These are phyloP conservation scores for Candida michaelii DNA, from an alignment of 805 yeast species.

Conservation along the genomic window DNA sequence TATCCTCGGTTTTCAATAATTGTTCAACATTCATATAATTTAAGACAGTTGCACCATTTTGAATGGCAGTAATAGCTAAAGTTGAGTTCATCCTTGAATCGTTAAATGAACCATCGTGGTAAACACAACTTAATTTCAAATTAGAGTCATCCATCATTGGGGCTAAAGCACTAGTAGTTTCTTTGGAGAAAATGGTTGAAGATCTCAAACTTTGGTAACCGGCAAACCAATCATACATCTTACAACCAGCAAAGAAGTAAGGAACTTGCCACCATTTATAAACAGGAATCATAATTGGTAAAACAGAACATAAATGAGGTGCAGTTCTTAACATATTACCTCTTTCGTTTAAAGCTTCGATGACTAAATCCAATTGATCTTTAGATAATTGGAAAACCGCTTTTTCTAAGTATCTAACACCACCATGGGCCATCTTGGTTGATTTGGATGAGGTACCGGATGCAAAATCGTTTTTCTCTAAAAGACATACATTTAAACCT, in stretches of 20 bases:
- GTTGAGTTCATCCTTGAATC: slow-evolving; percentile 89
- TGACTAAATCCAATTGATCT: slow-evolving; percentile 56
- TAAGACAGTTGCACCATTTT: slow-evolving; percentile 84
- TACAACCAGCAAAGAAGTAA: slow-evolving; percentile 87
- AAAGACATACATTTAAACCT: slow-evolving; percentile 83
- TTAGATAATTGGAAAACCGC: slow-evolving; percentile 91
- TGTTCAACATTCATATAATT: slow-evolving; percentile 84
- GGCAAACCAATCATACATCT: slow-evolving; percentile 89
- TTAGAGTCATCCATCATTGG: slow-evolving; percentile 81
- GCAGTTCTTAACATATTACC: slow-evolving; percentile 85
- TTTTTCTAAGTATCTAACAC: slow-evolving; percentile 92
- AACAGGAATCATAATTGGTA: slow-evolving; percentile 95
- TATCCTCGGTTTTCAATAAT: slow-evolving; percentile 59
- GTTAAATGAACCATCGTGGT: slow-evolving; percentile 93
- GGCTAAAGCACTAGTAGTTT: slow-evolving; percentile 67
- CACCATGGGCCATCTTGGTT: slow-evolving; percentile 97
- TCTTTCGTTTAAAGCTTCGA: slow-evolving; percentile 32
- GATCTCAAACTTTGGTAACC: slow-evolving; percentile 81
- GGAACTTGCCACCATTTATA: slow-evolving; percentile 96
- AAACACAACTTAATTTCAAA: slow-evolving; percentile 86
- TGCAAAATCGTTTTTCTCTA: slow-evolving; percentile 88
- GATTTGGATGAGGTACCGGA: slow-evolving; percentile 92
- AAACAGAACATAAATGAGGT: slow-evolving; percentile 81
- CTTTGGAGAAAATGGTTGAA: slow-evolving; percentile 69
- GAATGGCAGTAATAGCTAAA: slow-evolving; percentile 80